Evolutionary conservation across 2,329 filamentous ascomycete genomes (phyloP), one percentile per base, ranked within the genome.

Genomic region (Davidsoniella eucalypti): DNA sequence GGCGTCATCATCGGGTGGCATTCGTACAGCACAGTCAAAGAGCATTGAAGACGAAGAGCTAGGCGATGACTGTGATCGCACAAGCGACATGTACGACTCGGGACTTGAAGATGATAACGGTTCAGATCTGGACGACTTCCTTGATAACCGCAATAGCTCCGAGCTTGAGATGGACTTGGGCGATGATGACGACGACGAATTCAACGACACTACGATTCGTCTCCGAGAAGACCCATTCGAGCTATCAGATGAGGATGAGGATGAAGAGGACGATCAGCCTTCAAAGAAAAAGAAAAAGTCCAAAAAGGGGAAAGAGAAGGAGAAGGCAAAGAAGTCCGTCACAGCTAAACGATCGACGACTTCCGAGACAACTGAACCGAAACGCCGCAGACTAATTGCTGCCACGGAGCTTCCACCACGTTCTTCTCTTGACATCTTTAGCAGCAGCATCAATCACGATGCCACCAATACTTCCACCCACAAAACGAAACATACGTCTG

Each of bases 61-160:
- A 5, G 51, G 51, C 16, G 51, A 53, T 23, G 49, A 53, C 12
- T 53, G 51, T 25, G 48, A 48, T 14, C 36, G 41, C 17, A 53
- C 41, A 23, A 52, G 52, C 40, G 54, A 55, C 42, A 44, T 50
- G 26, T 54, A 43, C 29, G 40, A 54, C 12, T 54, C 54, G 8
- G 54, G 53, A 4, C 23, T 41, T 37, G 45, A 46, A 17, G 54
- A 55, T 12, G 51, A 52, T 43, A 46, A 51, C 33, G 54, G 52
- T 10, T 51, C 53, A 3, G 54, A 55, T 45, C 33, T 55, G 9
- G 46, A 29, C 9, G 53, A 47, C 9, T 52, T 52, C 23, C 44
- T 52, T 33, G 51, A 52, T 21, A 47, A 52, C 37, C 46, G 51
- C 16, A 37, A 40, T n/a, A 48, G 47, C 25, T 47, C 44, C 3